A percentile compares a stretch with the other conserved stretches of the same genome.
Conservation (phyloP, 2,329 filamentous ascomycete genomes). For the Microascus cirrosus region DNA sequence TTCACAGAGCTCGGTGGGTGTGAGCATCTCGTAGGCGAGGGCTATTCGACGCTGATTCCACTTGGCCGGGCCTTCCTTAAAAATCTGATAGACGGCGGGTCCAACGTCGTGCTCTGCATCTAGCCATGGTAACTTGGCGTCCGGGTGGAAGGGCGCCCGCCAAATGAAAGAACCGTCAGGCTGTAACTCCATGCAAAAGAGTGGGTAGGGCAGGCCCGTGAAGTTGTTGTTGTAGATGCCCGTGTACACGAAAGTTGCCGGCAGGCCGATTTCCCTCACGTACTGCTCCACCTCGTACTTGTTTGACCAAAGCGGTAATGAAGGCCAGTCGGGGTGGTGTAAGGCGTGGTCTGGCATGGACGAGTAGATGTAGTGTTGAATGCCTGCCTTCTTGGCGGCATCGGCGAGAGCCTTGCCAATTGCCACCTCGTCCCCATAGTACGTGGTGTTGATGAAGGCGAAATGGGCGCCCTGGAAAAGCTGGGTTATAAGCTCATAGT, state of each 20-base stretch:
- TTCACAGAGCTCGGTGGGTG: constrained; percentile 69
- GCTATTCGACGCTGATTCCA: constrained; percentile 76
- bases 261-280: constrained; percentile 68
- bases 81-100: constrained; percentile 81
- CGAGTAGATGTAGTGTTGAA: constrained; percentile 91
- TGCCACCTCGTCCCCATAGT: constrained; percentile 86
- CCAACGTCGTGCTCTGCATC: constrained; percentile 96
- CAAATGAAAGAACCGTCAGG: constrained; percentile 78
- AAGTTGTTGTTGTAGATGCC: constrained; percentile 99
- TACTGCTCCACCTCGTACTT: constrained; percentile 94
- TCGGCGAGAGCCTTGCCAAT: constrained; percentile 85
- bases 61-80: constrained; percentile 81
- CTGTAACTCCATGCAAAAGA: constrained; percentile 91
- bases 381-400: constrained; percentile 71
- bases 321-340: constrained; percentile 66
- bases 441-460: constrained; percentile 96
- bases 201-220: constrained; percentile 79
- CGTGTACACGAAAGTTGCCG: constrained; percentile 87
- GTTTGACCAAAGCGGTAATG: constrained; percentile 78
- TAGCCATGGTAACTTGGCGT: constrained; percentile 84
- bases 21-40: constrained; percentile 81
- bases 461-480: constrained; percentile 77
- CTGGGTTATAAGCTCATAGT: constrained; percentile 59
- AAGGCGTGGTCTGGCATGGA: constrained; percentile 92
- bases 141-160: constrained; percentile 87